Evolutionary conservation across 371 early-diverging fungal genomes (phyloP).

Genomic region (Lichtheimia ornata): DNA sequence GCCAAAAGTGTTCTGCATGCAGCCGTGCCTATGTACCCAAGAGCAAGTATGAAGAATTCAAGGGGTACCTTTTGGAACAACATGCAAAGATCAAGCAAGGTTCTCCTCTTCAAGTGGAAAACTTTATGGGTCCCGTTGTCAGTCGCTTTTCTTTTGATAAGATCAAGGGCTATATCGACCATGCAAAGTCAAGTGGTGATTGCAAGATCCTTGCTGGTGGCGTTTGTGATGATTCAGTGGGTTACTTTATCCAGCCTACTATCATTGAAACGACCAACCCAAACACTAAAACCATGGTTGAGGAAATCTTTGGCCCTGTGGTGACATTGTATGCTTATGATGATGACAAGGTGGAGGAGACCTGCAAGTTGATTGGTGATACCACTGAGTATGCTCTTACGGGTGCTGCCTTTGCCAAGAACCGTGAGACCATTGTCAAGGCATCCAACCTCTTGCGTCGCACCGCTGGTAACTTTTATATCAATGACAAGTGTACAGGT

Average conservation of each 20-base stretch:
- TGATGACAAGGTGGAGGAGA: slow-evolving; percentile 75
- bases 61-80: slow-evolving; percentile 62
- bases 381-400: slow-evolving; percentile 92
- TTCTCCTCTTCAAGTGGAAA: slow-evolving; percentile 77
- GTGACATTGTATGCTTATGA: slow-evolving; percentile 92
- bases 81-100: slow-evolving; percentile 84
- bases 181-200: slow-evolving; percentile 62
- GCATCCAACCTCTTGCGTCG: slow-evolving; percentile 82
- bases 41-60: slow-evolving; percentile 78
- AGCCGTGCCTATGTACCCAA: slow-evolving; percentile 91
- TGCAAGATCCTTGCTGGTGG: slow-evolving; percentile 86
- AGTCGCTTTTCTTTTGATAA: slow-evolving; percentile 92
- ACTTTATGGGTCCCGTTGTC: slow-evolving; percentile 84
- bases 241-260: slow-evolving; percentile 94
- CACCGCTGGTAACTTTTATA: slow-evolving; percentile 97
- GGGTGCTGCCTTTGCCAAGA: slow-evolving; percentile 86
- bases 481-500: slow-evolving; percentile 98
- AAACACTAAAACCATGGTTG: slow-evolving; percentile 82
- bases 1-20: slow-evolving; percentile 97
- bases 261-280: slow-evolving; percentile 88
- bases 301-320: slow-evolving; percentile 99
- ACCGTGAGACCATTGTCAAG: slow-evolving; percentile 75
- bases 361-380: slow-evolving; percentile 75
- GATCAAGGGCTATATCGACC: slow-evolving; percentile 87
- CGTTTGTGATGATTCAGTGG: slow-evolving; percentile 78